Evolutionary conservation across 768 basidiomycete genomes (phyloP), one percentile per base, ranked within the genome.

Genomic region (Rhodotorula babjevae): DNA sequence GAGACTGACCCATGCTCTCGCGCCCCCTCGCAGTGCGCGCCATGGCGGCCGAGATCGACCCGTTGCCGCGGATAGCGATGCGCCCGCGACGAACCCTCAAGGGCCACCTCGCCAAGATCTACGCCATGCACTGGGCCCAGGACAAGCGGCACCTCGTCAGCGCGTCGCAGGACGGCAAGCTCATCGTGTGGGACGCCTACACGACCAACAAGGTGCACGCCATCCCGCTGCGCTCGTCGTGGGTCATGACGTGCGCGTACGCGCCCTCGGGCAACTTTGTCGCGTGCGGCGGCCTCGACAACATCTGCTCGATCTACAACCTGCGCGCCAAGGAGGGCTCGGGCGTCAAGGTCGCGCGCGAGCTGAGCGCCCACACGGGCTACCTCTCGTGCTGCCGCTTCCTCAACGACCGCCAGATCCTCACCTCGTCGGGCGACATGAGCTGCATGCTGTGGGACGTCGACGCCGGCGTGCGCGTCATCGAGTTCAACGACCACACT

Each of bases 141-240:
- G 95, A 99, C 84, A 87, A 93, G 79, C 86, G 96, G 78, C 95
- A 99, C 84, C 87, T 99, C 72, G 95, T 99, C 49, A 98, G 96
- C 25, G 95, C 95, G n/a, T 98, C 95, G 5, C 95, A 99, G 81
- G 95, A 99, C 80, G 95, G 95, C 65, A 99, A 99, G 82, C 87
- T 99, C 70, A 98, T 99, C 80, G 95, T 99, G 65, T 99, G 95
- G 95, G 95, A 99, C 82, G 95, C 95, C 63, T 98, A 98, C 83
- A 98, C 95, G n/a, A 96, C 94, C 69, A 99, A 99, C 87, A 99
- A 99, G 85, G 95, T 99, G 71, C 96, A 99, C 80, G 95, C 95
- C 77, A 99, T 99, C 81, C 95, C 95, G 63, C 85, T 99, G 60
- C 89, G 95, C 64, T 96, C 93, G 59, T 93, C 91, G 80, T 99